These are phyloP conservation scores for Macadamia tetraphylla DNA, from an alignment of 164 flowering plant genomes.

Conservation along the genomic window DNA sequence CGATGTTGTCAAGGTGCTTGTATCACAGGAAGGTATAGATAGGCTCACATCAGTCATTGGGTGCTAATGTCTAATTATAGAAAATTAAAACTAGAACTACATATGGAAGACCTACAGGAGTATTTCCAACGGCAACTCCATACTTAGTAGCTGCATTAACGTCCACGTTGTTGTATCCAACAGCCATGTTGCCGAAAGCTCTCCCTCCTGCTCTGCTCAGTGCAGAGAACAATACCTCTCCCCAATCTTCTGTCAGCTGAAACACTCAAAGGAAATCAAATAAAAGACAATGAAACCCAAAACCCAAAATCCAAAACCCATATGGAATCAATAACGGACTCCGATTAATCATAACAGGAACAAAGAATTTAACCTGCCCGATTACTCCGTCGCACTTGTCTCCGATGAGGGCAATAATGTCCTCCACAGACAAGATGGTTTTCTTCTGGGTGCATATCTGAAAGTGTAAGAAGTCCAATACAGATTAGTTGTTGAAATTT, in stretches of 20 bases:
- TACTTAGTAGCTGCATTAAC: conserved; percentile 81
- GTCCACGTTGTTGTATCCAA: conserved; percentile 94
- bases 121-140: conserved; percentile 91
- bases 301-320: not conserved
- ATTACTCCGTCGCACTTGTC: conserved; percentile 92
- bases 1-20: too few species aligned
- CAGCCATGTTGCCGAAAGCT: conserved; percentile 97
- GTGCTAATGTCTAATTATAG: too few species aligned
- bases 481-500: not conserved
- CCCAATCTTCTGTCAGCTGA: conserved; percentile 95
- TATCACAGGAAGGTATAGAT: too few species aligned
- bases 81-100: too few species aligned
- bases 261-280: conserved; percentile 9
- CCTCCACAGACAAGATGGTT: conserved; percentile 91
- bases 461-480: conserved; percentile 5
- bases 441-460: conserved; percentile 89
- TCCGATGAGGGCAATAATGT: conserved; percentile 79
- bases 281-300: not conserved
- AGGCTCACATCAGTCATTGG: too few species aligned
- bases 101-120: conserved; percentile 59
- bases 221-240: conserved; percentile 84
- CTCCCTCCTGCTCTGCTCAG: conserved; percentile 89
- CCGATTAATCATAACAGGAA: not conserved
- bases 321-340: conserved; percentile 1
- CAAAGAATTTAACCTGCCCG: conserved; percentile 57